Evolutionary conservation across 805 yeast species (phyloP), one percentile per base, ranked within the genome.

Genomic region (Starmerella bombicola): DNA sequence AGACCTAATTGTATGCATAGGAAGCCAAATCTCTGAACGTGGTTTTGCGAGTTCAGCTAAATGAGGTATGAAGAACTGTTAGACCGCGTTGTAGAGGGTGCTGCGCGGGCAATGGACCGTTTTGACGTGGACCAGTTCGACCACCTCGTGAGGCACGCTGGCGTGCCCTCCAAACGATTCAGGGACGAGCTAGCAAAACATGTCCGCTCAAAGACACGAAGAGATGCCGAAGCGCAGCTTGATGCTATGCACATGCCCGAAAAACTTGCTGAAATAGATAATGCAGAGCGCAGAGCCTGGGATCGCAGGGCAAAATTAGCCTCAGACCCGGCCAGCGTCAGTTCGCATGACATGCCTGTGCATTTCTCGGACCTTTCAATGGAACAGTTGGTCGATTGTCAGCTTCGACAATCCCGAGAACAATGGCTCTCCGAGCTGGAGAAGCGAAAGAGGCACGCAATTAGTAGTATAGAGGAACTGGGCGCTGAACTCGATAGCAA

Each of bases 391-490:
- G 34, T 35, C 7, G 45, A 43, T 21, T 40, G 48, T 28, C 32
- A 30, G 26, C 34, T 46, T 25, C 35, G 32, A 3, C 29, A 15
- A 18, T 18, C 35, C 15, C 42, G 49, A 9, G 4, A 15, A 17
- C 30, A 36, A 9, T 46, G 49, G 49, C 31, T 43, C 8, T 22
- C 15, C 8, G 45, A 44, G 31, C 28, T 40, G 26, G 19, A 17
- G 13, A 22, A 16, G 19, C 37, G 35, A 19, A 35, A 30, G n/a
- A 19, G 5, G 12, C 18, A 32, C 12, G 22, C 39, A 4, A 6
- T 8, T 16, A 3, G n/a, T 3, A 13, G 10, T 20, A 5, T 9
- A 5, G 33, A 30, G 6, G 26, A n/a, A 4, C 39, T 36, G 19
- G n/a, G 10, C 20, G 20, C 19, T 17, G 26, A 18, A n/a, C n/a